These are phyloP conservation scores for Aspergillus hiratsukae DNA, from an alignment of 2,329 filamentous ascomycete species.

Conservation along the genomic window DNA sequence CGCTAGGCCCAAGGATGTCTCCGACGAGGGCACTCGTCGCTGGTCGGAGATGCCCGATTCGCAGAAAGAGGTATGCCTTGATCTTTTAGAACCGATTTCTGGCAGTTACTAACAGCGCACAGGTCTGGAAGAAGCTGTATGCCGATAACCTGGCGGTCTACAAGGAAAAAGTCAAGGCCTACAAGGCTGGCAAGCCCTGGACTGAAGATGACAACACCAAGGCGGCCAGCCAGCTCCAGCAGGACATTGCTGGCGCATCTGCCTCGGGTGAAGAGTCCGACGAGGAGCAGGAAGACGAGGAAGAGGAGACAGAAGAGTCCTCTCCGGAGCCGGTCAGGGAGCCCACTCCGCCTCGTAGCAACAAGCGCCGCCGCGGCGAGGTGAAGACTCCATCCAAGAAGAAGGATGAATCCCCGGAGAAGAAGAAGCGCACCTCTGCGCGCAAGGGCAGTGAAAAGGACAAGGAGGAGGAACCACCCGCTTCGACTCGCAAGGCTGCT, in stretches of 20 bases:
- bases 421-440: constrained; percentile 25
- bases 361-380: constrained; percentile 43
- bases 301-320: constrained; percentile 30
- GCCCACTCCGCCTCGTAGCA: constrained; percentile 40
- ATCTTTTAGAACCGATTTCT: too few relatives aligned
- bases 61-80: constrained; percentile 62
- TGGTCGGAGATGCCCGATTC: constrained; percentile 73
- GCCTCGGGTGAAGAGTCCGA: constrained; percentile 29
- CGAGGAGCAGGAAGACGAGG: constrained; percentile 26
- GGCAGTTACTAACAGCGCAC: constrained; percentile 6
- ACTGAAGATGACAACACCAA: constrained; percentile 43
- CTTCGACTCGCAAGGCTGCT: constrained; percentile 27
- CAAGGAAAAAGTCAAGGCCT: constrained; percentile 52
- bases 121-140: constrained; percentile 57
- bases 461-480: constrained; percentile 25
- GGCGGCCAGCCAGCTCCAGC: constrained; percentile 39
- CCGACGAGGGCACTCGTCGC: constrained; percentile 78
- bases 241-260: constrained; percentile 37
- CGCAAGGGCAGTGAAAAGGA: constrained; percentile 30
- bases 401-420: constrained; percentile 35
- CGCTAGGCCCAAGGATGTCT: constrained; percentile 78
- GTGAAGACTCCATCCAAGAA: constrained; percentile 32
- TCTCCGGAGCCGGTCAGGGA: constrained; percentile 37
- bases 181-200: constrained; percentile 50
- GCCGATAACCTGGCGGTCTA: constrained; percentile 53